Evolutionary conservation across 177 flowering plant species (phyloP).

Genomic region (Tripterygium wilfordii): DNA sequence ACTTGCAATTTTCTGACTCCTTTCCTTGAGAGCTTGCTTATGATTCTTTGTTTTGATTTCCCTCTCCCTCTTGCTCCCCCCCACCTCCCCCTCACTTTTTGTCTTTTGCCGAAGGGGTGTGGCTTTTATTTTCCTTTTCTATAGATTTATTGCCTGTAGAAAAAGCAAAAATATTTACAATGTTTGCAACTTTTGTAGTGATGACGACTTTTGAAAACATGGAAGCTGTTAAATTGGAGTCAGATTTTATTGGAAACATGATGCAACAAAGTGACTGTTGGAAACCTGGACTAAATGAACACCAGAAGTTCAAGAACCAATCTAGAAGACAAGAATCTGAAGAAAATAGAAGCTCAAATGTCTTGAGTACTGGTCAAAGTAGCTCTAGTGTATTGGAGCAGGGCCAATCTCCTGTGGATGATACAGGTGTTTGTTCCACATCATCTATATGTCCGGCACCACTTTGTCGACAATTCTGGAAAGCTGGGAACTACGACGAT

Average conservation of each 20-base stretch:
- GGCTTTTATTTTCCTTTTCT: too few relatives aligned
- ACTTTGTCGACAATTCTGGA: conserved; percentile 85
- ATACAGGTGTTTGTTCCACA: conserved; percentile 33
- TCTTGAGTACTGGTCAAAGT: conserved; percentile 35
- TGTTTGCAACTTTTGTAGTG: conserved; percentile 47
- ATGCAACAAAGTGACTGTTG: conserved; percentile 9
- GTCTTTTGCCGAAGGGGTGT: too few relatives aligned
- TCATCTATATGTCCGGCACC: conserved; percentile 55
- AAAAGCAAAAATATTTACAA: too few relatives aligned
- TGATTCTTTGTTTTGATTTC: too few relatives aligned
- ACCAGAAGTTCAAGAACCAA: conserved; percentile 11
- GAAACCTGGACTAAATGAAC: conserved; percentile 11
- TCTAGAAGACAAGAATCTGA: conserved; percentile 26
- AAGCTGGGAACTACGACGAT: conserved; percentile 72
- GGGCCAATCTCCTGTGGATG: conserved; percentile 38
- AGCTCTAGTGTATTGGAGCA: conserved; percentile 38
- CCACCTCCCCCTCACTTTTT: too few relatives aligned
- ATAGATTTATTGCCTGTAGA: too few relatives aligned
- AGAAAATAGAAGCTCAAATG: conserved; percentile 33
- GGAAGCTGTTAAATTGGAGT: conserved; percentile 35
- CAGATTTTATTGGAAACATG: conserved; percentile 8
- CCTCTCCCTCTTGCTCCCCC: too few relatives aligned
- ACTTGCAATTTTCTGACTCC: too few relatives aligned
- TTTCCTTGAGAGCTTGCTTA: too few relatives aligned
- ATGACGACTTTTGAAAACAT: conserved; percentile 29